Conservation (phyloP, 441 rosid genomes). For the Bruguiera hainesii region DNA sequence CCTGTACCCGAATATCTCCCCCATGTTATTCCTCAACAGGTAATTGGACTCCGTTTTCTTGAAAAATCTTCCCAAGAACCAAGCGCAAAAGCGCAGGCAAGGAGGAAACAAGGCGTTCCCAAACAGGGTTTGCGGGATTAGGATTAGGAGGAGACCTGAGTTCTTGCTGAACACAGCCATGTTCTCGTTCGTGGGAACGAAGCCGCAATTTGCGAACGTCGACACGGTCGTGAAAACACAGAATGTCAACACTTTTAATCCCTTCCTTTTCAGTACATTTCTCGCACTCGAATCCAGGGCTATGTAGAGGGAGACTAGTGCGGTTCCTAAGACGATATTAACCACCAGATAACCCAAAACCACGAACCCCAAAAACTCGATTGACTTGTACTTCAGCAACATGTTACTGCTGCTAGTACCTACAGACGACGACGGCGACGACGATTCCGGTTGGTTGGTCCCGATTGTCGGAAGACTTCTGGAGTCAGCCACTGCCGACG, state of each 20-base stretch:
- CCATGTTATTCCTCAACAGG: slow-evolving; percentile 34
- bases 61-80: slow-evolving; percentile 36
- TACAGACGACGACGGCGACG: too few relatives aligned
- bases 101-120: slow-evolving; percentile 60
- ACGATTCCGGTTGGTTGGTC: too few relatives aligned
- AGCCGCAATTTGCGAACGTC: slow-evolving; percentile 42
- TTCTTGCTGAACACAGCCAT: slow-evolving; percentile 39
- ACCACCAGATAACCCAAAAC: slow-evolving; percentile 23
- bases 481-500: too few relatives aligned
- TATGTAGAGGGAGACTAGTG: slow-evolving; percentile 17
- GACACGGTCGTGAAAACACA: slow-evolving; percentile 31
- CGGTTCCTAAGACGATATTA: slow-evolving; percentile 17
- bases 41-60: slow-evolving; percentile 29
- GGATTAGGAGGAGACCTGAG: slow-evolving; percentile 48
- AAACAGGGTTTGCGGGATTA: slow-evolving; percentile 44
- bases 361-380: slow-evolving; percentile 4
- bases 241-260: slow-evolving; percentile 25
- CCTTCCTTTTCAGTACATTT: slow-evolving; percentile 22
- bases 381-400: neutral
- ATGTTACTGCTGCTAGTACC: too few relatives aligned
- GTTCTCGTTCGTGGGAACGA: slow-evolving; percentile 47
- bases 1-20: slow-evolving; percentile 30
- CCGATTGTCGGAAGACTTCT: too few relatives aligned
- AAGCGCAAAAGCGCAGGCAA: slow-evolving; percentile 32
- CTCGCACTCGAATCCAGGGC: slow-evolving; percentile 15